Percentiles rank a stretch among this genome's conserved stretches.
phyloP scores from a whole-genome alignment of 441 rosid species.

The Pelargonium australe region DNA sequence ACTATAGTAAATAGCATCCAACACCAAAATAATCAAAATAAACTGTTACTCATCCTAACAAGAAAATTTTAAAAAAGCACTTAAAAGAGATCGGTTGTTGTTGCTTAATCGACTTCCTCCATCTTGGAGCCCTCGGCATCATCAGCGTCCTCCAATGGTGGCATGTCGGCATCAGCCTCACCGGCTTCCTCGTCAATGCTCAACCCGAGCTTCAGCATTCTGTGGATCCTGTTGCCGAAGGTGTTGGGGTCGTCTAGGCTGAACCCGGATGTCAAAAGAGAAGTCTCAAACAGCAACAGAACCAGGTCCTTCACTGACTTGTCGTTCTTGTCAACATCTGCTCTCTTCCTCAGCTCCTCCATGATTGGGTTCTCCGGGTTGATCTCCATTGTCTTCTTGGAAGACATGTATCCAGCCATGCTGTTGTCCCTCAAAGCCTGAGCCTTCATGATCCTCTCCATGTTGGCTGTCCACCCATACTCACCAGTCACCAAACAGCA shows the following conservation, averaged over 20 bases:
- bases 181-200: slow-evolving; percentile 57
- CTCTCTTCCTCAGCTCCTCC: slow-evolving; percentile 84
- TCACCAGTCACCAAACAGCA: slow-evolving; percentile 83
- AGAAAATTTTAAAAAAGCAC: too few species aligned
- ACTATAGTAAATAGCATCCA: too few species aligned
- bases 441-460: too few species aligned
- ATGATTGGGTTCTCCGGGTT: slow-evolving; percentile 78
- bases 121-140: slow-evolving; percentile 71
- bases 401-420: slow-evolving; percentile 83
- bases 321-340: slow-evolving; percentile 54
- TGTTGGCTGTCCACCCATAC: slow-evolving; percentile 82
- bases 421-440: slow-evolving; percentile 73
- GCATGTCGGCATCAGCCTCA: slow-evolving; percentile 49
- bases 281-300: slow-evolving; percentile 52
- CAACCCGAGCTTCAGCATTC: slow-evolving; percentile 62
- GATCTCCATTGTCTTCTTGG: slow-evolving; percentile 84
- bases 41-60: too few species aligned
- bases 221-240: slow-evolving; percentile 60
- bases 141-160: slow-evolving; percentile 48
- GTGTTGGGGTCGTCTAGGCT: slow-evolving; percentile 69
- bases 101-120: slow-evolving; percentile 67
- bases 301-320: slow-evolving; percentile 64
- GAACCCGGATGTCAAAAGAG: slow-evolving; percentile 60
- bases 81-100: too few species aligned
- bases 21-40: too few species aligned